Conservation (phyloP, 2,329 filamentous ascomycete species). For the Alternaria hordeiaustralica region DNA sequence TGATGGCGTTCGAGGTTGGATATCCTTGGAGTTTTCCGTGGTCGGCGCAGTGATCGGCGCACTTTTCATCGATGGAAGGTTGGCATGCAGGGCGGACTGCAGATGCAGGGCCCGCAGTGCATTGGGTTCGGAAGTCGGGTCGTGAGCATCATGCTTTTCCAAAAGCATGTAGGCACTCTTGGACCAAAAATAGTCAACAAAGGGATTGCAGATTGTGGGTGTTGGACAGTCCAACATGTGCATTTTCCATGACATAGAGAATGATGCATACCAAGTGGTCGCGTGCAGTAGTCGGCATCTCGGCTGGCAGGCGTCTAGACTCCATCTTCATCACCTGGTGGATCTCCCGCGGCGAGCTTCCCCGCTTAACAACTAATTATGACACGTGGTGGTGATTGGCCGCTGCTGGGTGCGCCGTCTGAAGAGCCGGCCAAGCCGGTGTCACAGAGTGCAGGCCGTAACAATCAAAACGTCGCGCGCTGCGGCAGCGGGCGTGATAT, state of each 20-base stretch:
- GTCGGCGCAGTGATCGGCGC: constrained; percentile 5
- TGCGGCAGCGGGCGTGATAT: neutral
- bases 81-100: neutral
- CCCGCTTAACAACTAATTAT: constrained; percentile 5
- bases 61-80: neutral
- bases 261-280: neutral
- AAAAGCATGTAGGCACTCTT: neutral
- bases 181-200: neutral
- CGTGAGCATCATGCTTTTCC: neutral
- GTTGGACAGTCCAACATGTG: neutral
- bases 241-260: neutral
- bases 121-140: neutral
- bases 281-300: constrained; percentile 7
- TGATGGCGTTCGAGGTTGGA: constrained; percentile 12
- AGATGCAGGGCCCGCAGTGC: neutral
- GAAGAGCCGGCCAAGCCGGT: constrained; percentile 4
- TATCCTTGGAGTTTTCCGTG: constrained; percentile 6
- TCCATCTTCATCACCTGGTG: constrained; percentile 3
- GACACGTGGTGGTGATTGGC: constrained; percentile 22
- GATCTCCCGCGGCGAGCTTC: constrained; percentile 9
- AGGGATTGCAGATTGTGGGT: neutral
- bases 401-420: constrained; percentile 1
- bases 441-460: constrained; percentile 16
- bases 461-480: constrained; percentile 5
- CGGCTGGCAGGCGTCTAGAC: constrained; percentile 4